A percentile compares a stretch with the other conserved stretches of the same genome.
These are phyloP conservation scores for Trichoderma semiorbis DNA, from an alignment of 2,329 filamentous ascomycete genomes.

Conservation along the genomic window DNA sequence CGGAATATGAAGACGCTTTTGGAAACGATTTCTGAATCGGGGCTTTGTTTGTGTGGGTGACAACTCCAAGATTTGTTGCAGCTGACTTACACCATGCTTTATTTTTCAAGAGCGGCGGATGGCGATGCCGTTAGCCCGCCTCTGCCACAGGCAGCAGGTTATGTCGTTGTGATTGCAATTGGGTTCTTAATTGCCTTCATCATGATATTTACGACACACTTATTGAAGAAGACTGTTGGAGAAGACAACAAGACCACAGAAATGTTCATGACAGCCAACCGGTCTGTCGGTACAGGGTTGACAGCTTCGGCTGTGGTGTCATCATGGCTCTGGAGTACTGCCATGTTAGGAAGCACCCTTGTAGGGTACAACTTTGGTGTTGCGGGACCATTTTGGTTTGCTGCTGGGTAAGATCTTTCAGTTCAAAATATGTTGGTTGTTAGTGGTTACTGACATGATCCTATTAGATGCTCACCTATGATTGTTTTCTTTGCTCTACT, in stretches of 20 bases:
- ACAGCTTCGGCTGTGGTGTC: conserved; percentile 53
- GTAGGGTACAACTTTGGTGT: conserved; percentile 54
- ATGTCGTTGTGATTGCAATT: conserved; percentile 34
- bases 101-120: not conserved
- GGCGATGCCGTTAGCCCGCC: conserved; percentile 25
- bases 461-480: conserved; percentile 45
- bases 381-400: conserved; percentile 56
- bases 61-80: not conserved
- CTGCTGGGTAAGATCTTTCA: conserved; percentile 39
- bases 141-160: conserved; percentile 30
- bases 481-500: conserved; percentile 53
- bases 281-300: conserved; percentile 47
- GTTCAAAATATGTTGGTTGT: not conserved
- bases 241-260: conserved; percentile 53
- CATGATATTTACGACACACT: conserved; percentile 45
- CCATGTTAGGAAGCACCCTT: conserved; percentile 47
- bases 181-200: conserved; percentile 36
- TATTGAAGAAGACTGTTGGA: conserved; percentile 46
- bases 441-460: not conserved
- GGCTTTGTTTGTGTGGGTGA: not conserved
- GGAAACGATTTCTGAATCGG: not conserved
- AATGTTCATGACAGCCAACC: conserved; percentile 55
- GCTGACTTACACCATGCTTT: conserved; percentile 1
- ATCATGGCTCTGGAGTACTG: conserved; percentile 54
- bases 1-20: not conserved